phyloP scores from a whole-genome alignment of 345 rosid genomes.

The Dimocarpus longan region DNA sequence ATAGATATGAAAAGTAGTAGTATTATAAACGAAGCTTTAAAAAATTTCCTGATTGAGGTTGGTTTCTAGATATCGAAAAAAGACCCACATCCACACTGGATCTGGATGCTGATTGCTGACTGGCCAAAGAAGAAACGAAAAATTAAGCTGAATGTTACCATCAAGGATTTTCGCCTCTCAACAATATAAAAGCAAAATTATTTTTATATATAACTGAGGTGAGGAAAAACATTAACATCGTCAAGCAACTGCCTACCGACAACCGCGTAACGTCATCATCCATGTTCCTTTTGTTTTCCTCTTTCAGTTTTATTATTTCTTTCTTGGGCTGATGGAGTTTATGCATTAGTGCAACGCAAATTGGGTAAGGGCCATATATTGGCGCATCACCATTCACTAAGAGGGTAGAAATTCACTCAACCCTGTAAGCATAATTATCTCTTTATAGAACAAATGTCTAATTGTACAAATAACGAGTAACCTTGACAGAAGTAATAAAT shows the following conservation, averaged over 20 bases:
- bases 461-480: too few species aligned
- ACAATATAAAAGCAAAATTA: background rate
- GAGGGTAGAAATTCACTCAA: too few species aligned
- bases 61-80: background rate
- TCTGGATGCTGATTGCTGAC: background rate
- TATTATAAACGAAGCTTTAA: background rate
- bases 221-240: background rate
- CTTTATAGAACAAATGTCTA: too few species aligned
- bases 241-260: background rate
- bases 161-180: background rate
- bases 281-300: background rate
- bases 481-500: too few species aligned
- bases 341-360: too few species aligned
- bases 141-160: constrained; percentile 3
- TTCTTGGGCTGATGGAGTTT: too few species aligned
- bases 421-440: too few species aligned
- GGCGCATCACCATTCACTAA: too few species aligned
- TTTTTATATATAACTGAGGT: background rate
- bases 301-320: background rate
- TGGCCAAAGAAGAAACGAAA: background rate
- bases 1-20: too few species aligned
- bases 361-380: too few species aligned
- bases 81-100: background rate
- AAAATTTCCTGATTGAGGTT: too few species aligned
- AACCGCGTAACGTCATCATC: background rate